A percentile compares a stretch with the other conserved stretches of the same genome.
These are phyloP conservation scores for Metroxylon sagu DNA, from an alignment of 176 grass and related monocot species.

Conservation along the genomic window DNA sequence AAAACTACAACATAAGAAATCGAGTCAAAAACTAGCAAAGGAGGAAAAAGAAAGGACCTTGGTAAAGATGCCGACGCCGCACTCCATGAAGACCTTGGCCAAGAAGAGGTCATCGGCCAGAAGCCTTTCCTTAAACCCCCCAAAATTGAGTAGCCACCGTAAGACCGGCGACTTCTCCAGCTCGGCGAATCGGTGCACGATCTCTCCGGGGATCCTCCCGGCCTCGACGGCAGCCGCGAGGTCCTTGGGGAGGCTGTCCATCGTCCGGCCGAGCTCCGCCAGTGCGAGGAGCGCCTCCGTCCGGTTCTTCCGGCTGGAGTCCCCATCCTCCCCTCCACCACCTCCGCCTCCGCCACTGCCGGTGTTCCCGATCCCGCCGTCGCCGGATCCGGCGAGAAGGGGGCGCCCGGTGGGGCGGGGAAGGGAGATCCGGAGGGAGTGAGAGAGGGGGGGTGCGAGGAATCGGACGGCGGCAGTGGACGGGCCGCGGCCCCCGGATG, in stretches of 20 bases:
- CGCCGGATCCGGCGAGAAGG: slow-evolving; percentile 25
- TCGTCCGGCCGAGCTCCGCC: slow-evolving; percentile 52
- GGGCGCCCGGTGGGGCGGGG: slow-evolving; percentile 20
- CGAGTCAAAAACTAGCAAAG: too few relatives aligned
- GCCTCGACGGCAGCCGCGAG: slow-evolving; percentile 61
- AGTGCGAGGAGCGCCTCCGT: slow-evolving; percentile 64
- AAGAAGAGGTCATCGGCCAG: slow-evolving; percentile 91
- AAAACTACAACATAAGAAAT: too few relatives aligned
- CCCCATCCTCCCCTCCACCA: slow-evolving; percentile 18
- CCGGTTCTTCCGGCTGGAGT: slow-evolving; percentile 27
- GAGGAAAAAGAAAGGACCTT: slow-evolving; percentile 27
- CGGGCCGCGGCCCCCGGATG: neutral
- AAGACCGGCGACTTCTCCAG: neutral
- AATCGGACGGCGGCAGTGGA: slow-evolving; percentile 26
- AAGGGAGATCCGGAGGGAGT: slow-evolving; percentile 12
- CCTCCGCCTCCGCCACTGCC: slow-evolving; percentile 5
- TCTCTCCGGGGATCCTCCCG: slow-evolving; percentile 56
- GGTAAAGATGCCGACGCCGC: slow-evolving; percentile 63
- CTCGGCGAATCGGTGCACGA: slow-evolving; percentile 17
- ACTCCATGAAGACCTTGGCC: slow-evolving; percentile 77
- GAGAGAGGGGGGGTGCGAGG: slow-evolving; percentile 8
- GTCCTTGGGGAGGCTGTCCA: slow-evolving; percentile 78
- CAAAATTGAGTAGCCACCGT: slow-evolving; percentile 74
- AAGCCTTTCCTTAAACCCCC: slow-evolving; percentile 89
- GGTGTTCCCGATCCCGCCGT: neutral